Conservation (phyloP, 2,329 filamentous ascomycete genomes). For the Verticillium longisporum region DNA sequence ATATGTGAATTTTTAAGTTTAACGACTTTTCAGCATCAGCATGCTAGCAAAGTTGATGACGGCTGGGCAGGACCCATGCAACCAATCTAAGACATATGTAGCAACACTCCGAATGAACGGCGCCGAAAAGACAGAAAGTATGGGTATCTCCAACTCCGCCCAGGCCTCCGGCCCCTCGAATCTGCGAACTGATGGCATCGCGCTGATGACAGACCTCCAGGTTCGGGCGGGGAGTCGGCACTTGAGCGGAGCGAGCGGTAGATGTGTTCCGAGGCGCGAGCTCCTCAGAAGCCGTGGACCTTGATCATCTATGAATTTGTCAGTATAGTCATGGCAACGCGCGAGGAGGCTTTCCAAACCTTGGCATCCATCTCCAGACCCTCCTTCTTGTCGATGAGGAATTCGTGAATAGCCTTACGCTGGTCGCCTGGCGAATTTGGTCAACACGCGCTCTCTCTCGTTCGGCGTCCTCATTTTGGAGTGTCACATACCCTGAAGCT, state of each 20-base stretch:
- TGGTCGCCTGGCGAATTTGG: slow-evolving; percentile 52
- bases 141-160: background rate
- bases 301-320: slow-evolving; percentile 14
- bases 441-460: background rate
- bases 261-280: background rate
- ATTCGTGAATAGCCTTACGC: slow-evolving; percentile 87
- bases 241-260: background rate
- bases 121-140: background rate
- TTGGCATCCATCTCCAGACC: slow-evolving; percentile 80
- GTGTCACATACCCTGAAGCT: slow-evolving; percentile 9
- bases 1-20: background rate
- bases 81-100: background rate
- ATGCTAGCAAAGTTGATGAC: background rate
- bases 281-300: slow-evolving; percentile 59
- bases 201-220: background rate
- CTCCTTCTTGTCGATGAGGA: slow-evolving; percentile 81
- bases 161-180: background rate
- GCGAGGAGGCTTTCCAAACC: slow-evolving; percentile 16
- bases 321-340: background rate
- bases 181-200: background rate
- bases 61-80: background rate
- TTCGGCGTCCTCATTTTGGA: background rate
- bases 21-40: background rate
- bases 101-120: background rate
- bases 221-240: background rate